Evolutionary conservation across 495 filamentous ascomycete species (phyloP).

Genomic region (Tuber aestivum): DNA sequence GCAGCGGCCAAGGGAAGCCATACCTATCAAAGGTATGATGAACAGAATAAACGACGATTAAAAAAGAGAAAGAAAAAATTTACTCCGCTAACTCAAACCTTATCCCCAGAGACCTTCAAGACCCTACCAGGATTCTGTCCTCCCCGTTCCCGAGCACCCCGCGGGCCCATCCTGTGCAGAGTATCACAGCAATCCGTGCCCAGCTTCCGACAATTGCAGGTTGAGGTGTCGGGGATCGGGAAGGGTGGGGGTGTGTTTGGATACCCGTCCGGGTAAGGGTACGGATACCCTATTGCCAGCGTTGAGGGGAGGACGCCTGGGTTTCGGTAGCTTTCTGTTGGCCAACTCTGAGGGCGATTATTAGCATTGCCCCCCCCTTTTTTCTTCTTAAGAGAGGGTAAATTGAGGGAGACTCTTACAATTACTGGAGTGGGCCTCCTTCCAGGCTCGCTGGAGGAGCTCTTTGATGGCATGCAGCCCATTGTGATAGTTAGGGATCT

Average conservation of each 20-base stretch:
- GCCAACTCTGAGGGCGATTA: conserved; percentile 38
- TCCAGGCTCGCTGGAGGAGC: conserved; percentile 1
- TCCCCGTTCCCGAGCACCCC: conserved; percentile 26
- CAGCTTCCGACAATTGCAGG: not conserved
- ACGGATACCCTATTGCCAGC: conserved; percentile 36
- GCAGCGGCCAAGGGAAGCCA: not conserved
- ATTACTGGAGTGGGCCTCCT: conserved; percentile 5
- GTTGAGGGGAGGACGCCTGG: conserved; percentile 33
- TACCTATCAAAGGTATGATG: not conserved
- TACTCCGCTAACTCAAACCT: not conserved
- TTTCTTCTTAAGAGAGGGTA: not conserved
- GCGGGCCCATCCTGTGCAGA: conserved; percentile 10
- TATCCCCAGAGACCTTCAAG: not conserved
- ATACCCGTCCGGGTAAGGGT: conserved; percentile 36
- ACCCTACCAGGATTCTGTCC: conserved; percentile 7
- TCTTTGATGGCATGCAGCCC: conserved; percentile 35
- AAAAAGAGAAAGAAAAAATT: not conserved
- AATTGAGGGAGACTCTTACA: not conserved
- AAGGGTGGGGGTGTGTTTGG: conserved; percentile 32
- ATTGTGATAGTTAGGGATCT: conserved; percentile 9
- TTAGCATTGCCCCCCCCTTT: not conserved
- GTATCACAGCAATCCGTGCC: conserved; percentile 14
- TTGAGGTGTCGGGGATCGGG: conserved; percentile 20
- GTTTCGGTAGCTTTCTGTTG: conserved; percentile 38
- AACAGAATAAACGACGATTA: not conserved